A percentile compares a stretch with the other conserved stretches of the same genome.
Evolutionary conservation across 1,284 basidiomycete genomes (phyloP).

Genomic region (Amylostereum chailletii): DNA sequence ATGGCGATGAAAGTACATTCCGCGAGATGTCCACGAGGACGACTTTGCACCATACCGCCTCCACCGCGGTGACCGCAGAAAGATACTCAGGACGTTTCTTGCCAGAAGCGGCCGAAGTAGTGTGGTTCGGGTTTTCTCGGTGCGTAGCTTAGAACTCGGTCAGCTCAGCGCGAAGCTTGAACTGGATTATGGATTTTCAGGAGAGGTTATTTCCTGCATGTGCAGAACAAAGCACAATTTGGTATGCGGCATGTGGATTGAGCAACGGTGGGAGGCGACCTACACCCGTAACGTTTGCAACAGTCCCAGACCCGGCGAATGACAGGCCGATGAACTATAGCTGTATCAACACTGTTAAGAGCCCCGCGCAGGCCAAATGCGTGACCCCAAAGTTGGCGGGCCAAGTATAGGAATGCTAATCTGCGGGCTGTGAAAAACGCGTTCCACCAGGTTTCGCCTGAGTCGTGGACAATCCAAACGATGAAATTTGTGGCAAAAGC

Average conservation of each 20-base stretch:
- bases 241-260: no score
- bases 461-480: background rate
- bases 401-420: background rate
- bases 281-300: slow-evolving; percentile 7
- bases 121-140: slow-evolving; percentile 3
- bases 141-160: background rate
- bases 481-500: no score
- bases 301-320: slow-evolving; percentile 8
- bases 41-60: slow-evolving; percentile 12
- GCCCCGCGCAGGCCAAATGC: background rate
- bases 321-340: slow-evolving; percentile 2
- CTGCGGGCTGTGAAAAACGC: background rate
- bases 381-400: slow-evolving; percentile 1
- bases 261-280: no score
- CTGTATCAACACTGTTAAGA: background rate
- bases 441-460: no score
- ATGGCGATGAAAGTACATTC: slow-evolving; percentile 4
- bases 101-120: slow-evolving; percentile 7
- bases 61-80: slow-evolving; percentile 13
- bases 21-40: slow-evolving; percentile 13
- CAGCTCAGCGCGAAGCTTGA: slow-evolving; percentile 9
- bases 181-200: slow-evolving; percentile 8
- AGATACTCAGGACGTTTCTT: slow-evolving; percentile 11
- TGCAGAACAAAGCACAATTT: no score
- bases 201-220: slow-evolving; percentile 8